These are phyloP conservation scores for Rhinocladiella similis DNA, from an alignment of 2,329 filamentous ascomycete genomes.

Conservation along the genomic window DNA sequence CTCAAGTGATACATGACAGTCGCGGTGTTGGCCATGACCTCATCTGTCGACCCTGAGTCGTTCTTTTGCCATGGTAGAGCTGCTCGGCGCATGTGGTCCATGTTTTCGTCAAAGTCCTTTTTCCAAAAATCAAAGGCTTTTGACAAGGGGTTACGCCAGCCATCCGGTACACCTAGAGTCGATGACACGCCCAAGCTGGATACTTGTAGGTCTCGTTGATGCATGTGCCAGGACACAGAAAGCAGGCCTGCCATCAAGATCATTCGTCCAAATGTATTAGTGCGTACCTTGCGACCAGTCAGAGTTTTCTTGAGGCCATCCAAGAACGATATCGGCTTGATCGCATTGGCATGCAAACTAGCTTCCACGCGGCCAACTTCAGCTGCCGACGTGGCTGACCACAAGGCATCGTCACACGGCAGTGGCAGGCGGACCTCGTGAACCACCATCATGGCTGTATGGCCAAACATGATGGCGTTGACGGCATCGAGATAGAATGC, in stretches of 20 bases:
- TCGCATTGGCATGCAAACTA: slow-evolving; percentile 74
- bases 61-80: slow-evolving; percentile 28
- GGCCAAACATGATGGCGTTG: slow-evolving; percentile 96
- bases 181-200: slow-evolving; percentile 71
- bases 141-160: slow-evolving; percentile 83
- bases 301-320: slow-evolving; percentile 89
- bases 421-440: slow-evolving; percentile 90
- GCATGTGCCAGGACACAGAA: slow-evolving; percentile 97
- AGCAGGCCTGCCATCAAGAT: slow-evolving; percentile 92
- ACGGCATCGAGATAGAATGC: slow-evolving; percentile 95
- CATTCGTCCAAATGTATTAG: slow-evolving; percentile 89
- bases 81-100: slow-evolving; percentile 42
- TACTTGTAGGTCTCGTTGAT: slow-evolving; percentile 92
- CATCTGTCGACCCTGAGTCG: slow-evolving; percentile 45
- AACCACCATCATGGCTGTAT: slow-evolving; percentile 94
- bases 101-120: slow-evolving; percentile 78
- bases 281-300: slow-evolving; percentile 79
- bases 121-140: slow-evolving; percentile 93
- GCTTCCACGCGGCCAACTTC: slow-evolving; percentile 85
- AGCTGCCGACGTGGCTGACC: slow-evolving; percentile 83
- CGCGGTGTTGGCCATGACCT: slow-evolving; percentile 79
- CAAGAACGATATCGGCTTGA: slow-evolving; percentile 83
- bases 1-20: slow-evolving; percentile 89
- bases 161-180: slow-evolving; percentile 77
- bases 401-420: slow-evolving; percentile 88